Percentiles rank a stretch among this genome's conserved stretches.
These are phyloP conservation scores for Colletotrichum liriopes DNA, from an alignment of 2,329 filamentous ascomycete genomes.

Conservation along the genomic window DNA sequence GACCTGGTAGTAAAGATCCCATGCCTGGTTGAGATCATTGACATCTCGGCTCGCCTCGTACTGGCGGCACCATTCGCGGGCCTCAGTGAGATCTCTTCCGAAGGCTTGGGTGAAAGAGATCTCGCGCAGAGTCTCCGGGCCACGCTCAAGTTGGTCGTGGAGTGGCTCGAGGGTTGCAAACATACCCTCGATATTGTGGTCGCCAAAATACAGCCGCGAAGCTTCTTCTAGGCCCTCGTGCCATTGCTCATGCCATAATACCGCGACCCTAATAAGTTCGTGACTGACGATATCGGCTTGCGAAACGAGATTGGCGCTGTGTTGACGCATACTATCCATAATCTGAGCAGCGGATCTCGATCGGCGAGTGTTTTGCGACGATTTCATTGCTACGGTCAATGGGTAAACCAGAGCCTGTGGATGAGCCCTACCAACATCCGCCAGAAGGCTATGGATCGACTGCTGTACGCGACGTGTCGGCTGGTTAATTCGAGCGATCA, in stretches of 20 bases:
- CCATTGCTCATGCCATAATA: slow-evolving; percentile 99
- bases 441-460: slow-evolving; percentile 91
- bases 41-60: slow-evolving; percentile 92
- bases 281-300: slow-evolving; percentile 96
- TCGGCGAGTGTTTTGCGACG: slow-evolving; percentile 83
- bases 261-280: slow-evolving; percentile 96
- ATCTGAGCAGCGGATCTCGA: slow-evolving; percentile 92
- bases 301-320: slow-evolving; percentile 92
- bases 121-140: slow-evolving; percentile 93
- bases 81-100: slow-evolving; percentile 93
- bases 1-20: slow-evolving; percentile 99
- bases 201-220: slow-evolving; percentile 95
- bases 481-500: slow-evolving; percentile 98
- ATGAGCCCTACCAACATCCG: slow-evolving; percentile 93
- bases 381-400: slow-evolving; percentile 98
- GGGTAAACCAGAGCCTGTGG: slow-evolving; percentile 98
- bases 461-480: slow-evolving; percentile 90
- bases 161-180: slow-evolving; percentile 90
- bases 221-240: slow-evolving; percentile 98
- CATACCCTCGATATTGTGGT: slow-evolving; percentile 98
- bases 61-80: slow-evolving; percentile 94
- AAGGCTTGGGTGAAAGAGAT: slow-evolving; percentile 99
- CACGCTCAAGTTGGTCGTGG: slow-evolving; percentile 91
- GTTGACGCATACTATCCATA: slow-evolving; percentile 98
- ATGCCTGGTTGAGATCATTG: slow-evolving; percentile 96